Evolutionary conservation across 2,329 filamentous ascomycete species (phyloP).

Genomic region (Arthroderma sp.): DNA sequence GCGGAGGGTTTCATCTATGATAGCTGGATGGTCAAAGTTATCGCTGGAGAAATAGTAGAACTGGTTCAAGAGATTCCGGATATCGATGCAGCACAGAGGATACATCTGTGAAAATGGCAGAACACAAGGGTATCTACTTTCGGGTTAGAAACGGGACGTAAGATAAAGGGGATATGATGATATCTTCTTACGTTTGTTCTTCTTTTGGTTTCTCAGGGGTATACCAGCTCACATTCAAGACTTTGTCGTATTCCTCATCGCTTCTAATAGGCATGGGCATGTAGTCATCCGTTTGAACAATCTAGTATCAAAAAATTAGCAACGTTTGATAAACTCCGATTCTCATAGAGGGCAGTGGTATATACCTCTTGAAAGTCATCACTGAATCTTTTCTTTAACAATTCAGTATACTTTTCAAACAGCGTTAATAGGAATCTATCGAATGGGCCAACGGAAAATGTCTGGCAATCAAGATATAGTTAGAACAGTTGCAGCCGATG

Average conservation of each 20-base stretch:
- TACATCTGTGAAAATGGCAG: conserved; percentile 99
- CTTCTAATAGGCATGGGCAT: conserved; percentile 98
- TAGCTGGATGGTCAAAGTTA: conserved; percentile 77
- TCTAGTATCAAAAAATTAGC: conserved; percentile 26
- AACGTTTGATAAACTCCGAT: not conserved
- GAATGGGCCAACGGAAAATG: conserved; percentile 68
- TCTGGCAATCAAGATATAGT: conserved; percentile 58
- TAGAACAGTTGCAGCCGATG: not conserved
- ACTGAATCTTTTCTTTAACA: conserved; percentile 82
- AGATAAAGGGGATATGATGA: not conserved
- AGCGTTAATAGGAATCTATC: conserved; percentile 76
- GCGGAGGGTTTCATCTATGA: conserved; percentile 83
- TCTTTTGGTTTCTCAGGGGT: conserved; percentile 65
- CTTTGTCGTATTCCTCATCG: conserved; percentile 83
- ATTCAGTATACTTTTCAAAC: conserved; percentile 86
- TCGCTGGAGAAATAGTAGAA: conserved; percentile 98
- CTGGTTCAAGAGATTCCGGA: conserved; percentile 92
- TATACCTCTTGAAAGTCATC: conserved; percentile 83
- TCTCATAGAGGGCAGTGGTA: not conserved
- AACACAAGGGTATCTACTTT: conserved; percentile 74
- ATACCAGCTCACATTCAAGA: conserved; percentile 94
- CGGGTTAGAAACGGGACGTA: not conserved
- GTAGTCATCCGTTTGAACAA: conserved; percentile 87
- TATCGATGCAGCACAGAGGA: conserved; percentile 93
- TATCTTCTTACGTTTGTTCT: conserved; percentile 55